Evolutionary conservation across 163 green algal genomes (phyloP).

Genomic region (Prototheca cutis): DNA sequence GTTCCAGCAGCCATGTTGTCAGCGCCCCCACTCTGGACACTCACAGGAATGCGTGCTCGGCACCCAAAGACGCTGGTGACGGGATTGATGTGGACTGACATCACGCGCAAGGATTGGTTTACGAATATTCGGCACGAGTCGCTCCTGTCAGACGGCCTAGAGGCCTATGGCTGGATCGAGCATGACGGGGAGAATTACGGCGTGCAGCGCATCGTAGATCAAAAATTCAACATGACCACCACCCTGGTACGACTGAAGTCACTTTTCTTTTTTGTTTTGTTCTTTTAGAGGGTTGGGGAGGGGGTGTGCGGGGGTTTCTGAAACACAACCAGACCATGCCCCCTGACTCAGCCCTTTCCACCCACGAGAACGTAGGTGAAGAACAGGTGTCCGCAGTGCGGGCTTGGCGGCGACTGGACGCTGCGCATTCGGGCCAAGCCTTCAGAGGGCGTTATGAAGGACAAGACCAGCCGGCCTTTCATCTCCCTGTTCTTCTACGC

Average conservation of each 20-base stretch:
- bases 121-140: conserved; percentile 49
- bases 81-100: conserved; percentile 83
- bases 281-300: too few species aligned
- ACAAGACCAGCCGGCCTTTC: conserved; percentile 5
- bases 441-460: neutral
- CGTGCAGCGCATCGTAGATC: conserved; percentile 59
- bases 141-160: conserved; percentile 43
- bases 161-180: conserved; percentile 67
- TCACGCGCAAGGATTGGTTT: conserved; percentile 26
- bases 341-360: too few species aligned
- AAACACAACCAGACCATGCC: too few species aligned
- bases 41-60: conserved; percentile 37
- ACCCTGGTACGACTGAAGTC: too few species aligned
- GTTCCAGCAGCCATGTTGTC: too few species aligned
- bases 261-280: too few species aligned
- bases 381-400: conserved; percentile 16
- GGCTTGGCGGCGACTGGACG: conserved; percentile 68
- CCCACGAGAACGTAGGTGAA: conserved; percentile 58
- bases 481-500: conserved; percentile 65
- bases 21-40: neutral
- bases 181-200: conserved; percentile 77
- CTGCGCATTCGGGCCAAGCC: conserved; percentile 27
- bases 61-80: conserved; percentile 52
- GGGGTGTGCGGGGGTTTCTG: too few species aligned
- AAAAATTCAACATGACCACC: conserved; percentile 41